Evolutionary conservation across 306 rosid genomes (phyloP).

Genomic region (Gillenia trifoliata): DNA sequence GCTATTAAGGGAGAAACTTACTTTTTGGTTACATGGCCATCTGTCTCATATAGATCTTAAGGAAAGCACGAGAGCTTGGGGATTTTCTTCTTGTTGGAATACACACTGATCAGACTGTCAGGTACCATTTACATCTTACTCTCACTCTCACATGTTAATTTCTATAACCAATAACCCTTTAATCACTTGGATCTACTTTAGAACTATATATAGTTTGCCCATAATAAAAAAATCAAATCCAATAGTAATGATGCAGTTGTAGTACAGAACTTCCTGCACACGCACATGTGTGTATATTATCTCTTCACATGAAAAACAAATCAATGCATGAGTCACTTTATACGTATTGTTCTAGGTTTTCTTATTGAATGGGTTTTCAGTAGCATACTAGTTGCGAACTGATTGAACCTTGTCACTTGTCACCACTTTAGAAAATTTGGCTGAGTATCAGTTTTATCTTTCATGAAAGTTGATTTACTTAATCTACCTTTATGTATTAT

Average conservation of each 20-base stretch:
- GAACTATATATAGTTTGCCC: not conserved
- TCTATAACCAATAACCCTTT: not conserved
- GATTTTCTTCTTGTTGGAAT: constrained; percentile 97
- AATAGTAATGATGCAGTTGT: not conserved
- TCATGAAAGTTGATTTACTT: not conserved
- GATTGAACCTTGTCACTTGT: not conserved
- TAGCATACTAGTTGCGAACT: not conserved
- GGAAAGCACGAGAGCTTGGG: constrained; percentile 78
- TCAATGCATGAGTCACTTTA: not conserved
- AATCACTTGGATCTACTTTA: not conserved
- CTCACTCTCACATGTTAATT: not conserved
- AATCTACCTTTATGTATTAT: not conserved
- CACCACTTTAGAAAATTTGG: not conserved
- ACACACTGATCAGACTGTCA: constrained; percentile 90
- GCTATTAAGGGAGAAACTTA: not conserved
- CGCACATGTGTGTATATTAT: not conserved
- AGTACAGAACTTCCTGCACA: not conserved
- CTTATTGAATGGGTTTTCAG: not conserved
- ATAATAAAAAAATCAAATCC: not conserved
- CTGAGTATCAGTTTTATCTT: not conserved
- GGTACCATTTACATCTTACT: constrained; percentile 38
- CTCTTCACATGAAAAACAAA: not conserved
- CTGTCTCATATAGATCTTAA: constrained; percentile 61
- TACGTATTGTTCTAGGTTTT: not conserved
- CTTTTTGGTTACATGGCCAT: not conserved